These are phyloP conservation scores for Megacollybia marginata DNA, from an alignment of 768 basidiomycete species.

Conservation along the genomic window DNA sequence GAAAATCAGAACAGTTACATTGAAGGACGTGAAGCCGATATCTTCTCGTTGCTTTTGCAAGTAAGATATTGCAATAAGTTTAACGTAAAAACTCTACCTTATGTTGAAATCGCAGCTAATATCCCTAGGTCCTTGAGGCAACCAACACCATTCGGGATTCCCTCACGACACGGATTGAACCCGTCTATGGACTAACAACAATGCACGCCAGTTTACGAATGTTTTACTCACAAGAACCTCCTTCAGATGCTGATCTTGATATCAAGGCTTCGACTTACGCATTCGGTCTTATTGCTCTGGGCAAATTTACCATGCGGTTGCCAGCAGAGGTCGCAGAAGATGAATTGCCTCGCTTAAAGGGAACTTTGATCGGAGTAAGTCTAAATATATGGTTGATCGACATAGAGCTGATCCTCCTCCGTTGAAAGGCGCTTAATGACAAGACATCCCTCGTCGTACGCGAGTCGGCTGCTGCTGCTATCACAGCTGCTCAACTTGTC, in stretches of 20 bases:
- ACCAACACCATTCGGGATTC: slow-evolving; percentile 77
- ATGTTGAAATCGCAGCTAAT: not conserved
- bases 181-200: slow-evolving; percentile 80
- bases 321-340: slow-evolving; percentile 84
- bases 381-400: not conserved
- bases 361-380: slow-evolving; percentile 62
- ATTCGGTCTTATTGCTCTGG: slow-evolving; percentile 78
- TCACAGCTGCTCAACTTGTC: slow-evolving; percentile 80
- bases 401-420: not conserved
- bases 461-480: slow-evolving; percentile 74
- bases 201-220: slow-evolving; percentile 65
- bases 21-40: slow-evolving; percentile 73
- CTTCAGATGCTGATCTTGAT: slow-evolving; percentile 34
- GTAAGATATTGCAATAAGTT: slow-evolving; percentile 68
- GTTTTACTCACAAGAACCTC: slow-evolving; percentile 50
- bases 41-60: slow-evolving; percentile 64
- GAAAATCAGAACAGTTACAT: slow-evolving; percentile 65
- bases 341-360: slow-evolving; percentile 70
- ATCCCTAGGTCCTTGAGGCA: slow-evolving; percentile 66
- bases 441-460: slow-evolving; percentile 68
- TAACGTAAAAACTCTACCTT: slow-evolving; percentile 41
- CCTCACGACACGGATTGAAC: slow-evolving; percentile 64
- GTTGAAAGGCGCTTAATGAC: slow-evolving; percentile 59
- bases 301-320: slow-evolving; percentile 74
- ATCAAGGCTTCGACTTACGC: slow-evolving; percentile 64